Evolutionary conservation across 2,329 filamentous ascomycete species (phyloP), one percentile per base, ranked within the genome.

Genomic region (Neoascochyta sp.): DNA sequence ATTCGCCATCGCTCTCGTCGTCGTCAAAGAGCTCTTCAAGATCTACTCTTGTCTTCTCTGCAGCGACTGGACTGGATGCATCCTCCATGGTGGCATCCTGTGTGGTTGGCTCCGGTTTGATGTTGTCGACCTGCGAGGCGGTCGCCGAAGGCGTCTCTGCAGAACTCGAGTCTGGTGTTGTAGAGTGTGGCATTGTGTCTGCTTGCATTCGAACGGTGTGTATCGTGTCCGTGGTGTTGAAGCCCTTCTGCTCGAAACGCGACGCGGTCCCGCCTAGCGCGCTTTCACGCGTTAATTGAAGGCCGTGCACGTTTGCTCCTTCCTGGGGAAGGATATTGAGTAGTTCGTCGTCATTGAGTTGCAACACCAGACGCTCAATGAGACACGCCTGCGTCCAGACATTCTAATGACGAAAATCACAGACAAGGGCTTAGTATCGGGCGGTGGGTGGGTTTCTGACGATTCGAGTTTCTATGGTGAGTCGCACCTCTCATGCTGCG

Each of bases 11-110:
- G 23, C 65, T 64, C 26, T 75, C 74, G 20, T 74, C 74, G 36
- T 71, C 70, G 41, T 76, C 68, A 47, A 82, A 80, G 29, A 81
- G 65, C 31, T 77, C 74, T 41, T 80, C 76, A 11, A 82, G 45
- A 49, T 62, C 50, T 40, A 63, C 49, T 57, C 62, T 52, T 27
- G 43, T 22, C 24, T 47, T 47, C n/a, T 64, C 57, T 37, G 40
- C 44, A 19, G 50, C 49, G 32, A 43, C 42, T 32, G 46, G 50
- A 31, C 39, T 49, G 10, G 48, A 41, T 33, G 50, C 49, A 35
- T 59, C 54, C 22, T 52, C 45, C 50, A 61, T 58, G 27, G 52
- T 32, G 27, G 53, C 38, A 44, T 62, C 55, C 37, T 52, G 47
- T 16, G 50, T 41, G 23, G 44, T 43, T 35, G 48, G 37, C 22